phyloP scores from a whole-genome alignment of 352 stramenopile species.

The Hyaloperonospora arabidopsidis region DNA sequence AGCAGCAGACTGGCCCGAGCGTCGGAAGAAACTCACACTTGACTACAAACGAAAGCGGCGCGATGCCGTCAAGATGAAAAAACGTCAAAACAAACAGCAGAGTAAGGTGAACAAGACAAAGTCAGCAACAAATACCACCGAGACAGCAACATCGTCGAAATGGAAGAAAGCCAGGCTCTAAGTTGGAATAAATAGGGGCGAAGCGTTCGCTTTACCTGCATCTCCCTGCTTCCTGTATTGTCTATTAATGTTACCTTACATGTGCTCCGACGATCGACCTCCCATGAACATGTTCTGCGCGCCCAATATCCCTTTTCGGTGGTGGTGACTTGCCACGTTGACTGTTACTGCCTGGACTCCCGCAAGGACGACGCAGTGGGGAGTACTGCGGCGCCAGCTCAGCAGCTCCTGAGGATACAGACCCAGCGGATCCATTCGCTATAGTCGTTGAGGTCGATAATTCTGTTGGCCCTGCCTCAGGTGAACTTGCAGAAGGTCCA shows the following conservation, averaged over 20 bases:
- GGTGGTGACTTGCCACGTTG: constrained; percentile 25
- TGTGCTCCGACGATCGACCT: constrained; percentile 15
- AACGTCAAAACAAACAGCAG: constrained; percentile 58
- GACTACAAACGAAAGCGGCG: constrained; percentile 80
- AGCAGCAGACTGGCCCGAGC: constrained; percentile 44
- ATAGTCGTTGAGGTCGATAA: constrained; percentile 7
- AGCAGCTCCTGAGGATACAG: not conserved
- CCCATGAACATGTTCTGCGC: constrained; percentile 1
- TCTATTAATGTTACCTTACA: constrained; percentile 29
- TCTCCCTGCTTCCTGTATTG: constrained; percentile 13
- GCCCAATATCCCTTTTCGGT: constrained; percentile 4
- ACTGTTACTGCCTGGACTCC: constrained; percentile 16
- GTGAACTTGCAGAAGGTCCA: constrained; percentile 6
- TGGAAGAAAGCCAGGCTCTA: constrained; percentile 32
- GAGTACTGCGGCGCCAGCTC: constrained; percentile 16
- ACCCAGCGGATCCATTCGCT: constrained; percentile 12
- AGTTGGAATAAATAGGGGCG: constrained; percentile 32
- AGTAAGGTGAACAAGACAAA: constrained; percentile 27
- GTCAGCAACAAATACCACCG: constrained; percentile 5
- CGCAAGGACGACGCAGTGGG: constrained; percentile 14
- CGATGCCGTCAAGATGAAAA: constrained; percentile 66
- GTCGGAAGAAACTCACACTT: constrained; percentile 63
- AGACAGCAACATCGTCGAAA: constrained; percentile 7
- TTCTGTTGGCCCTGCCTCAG: not conserved
- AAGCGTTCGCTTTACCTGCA: constrained; percentile 19